phyloP scores from a whole-genome alignment of 208 protist species.

The Leishmania martiniquensis region DNA sequence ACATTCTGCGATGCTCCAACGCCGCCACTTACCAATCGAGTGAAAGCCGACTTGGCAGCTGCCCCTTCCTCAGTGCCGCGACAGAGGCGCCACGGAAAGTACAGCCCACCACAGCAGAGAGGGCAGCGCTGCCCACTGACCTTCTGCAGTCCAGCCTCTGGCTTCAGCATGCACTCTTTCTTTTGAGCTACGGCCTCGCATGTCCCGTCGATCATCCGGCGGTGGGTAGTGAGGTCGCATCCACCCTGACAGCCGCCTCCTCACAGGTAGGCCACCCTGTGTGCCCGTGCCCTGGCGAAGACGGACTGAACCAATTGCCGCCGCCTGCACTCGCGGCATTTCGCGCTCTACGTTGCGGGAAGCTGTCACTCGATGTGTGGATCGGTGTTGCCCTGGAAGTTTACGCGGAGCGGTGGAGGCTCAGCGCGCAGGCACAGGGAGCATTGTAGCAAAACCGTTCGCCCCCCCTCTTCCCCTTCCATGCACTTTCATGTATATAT shows the following conservation, averaged over 20 bases:
- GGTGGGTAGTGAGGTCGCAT: neutral
- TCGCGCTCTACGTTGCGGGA: constrained; percentile 15
- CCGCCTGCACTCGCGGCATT: constrained; percentile 20
- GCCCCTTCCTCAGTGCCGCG: neutral
- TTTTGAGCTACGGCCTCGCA: constrained; percentile 35
- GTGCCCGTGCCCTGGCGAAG: neutral
- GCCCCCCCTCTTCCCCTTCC: constrained; percentile 2
- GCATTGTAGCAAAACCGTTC: neutral
- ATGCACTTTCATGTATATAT: neutral
- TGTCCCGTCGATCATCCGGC: neutral
- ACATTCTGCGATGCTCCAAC: constrained; percentile 5
- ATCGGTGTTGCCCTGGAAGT: constrained; percentile 25
- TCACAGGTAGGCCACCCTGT: neutral
- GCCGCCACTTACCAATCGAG: neutral
- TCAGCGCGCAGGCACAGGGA: neutral
- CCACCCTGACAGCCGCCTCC: neutral
- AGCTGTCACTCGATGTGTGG: constrained; percentile 26
- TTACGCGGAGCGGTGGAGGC: constrained; percentile 37
- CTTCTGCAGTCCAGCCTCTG: constrained; percentile 15
- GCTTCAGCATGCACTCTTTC: constrained; percentile 54
- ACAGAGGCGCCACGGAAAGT: neutral
- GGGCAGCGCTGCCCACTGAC: neutral
- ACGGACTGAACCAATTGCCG: neutral
- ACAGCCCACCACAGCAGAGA: neutral
- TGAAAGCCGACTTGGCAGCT: neutral